Base-by-base conservation (phyloP, 345 rosid genomes). In the Reutealis trisperma region DNA sequence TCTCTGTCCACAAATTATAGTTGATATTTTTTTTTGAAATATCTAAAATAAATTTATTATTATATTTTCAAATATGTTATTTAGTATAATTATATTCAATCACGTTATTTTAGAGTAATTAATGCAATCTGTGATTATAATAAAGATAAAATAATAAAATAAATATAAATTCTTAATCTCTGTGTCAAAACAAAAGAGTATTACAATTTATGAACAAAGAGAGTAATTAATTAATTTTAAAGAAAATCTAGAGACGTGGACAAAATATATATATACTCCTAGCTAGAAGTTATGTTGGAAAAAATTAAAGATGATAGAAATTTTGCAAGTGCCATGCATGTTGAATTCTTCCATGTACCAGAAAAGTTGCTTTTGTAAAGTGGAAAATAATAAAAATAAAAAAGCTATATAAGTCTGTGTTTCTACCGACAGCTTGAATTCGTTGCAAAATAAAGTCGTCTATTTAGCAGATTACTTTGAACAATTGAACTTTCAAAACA, bases 361-460 rank as follows among this genome's bases (percentile, higher is more conserved):
- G 42, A 66, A 73, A 82, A 80, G 77, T 27, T 75, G 70, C 74
- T 75, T 74, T 84, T 41, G 1, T 58, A 71, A 80, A 67, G 61
- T 68, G 63, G 8, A 47, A 44, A 75, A 18, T 51, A 27, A 27
- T 27, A 27, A 27, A 27, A 27, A 27, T 27, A 16, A 22, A 62
- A 42, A 63, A 24, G 61, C 66, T 30, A 37, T 37, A 34, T 34
- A 66, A 21, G 16, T 44, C 5, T 14, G n/a, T 63, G 76, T 22
- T 49, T 75, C 77, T 18, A 58, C 69, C 58, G 71, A 75, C 78
- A 51, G 57, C 76, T 78, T 34, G 37, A 34, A 34, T 34, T 67
- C 74, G 67, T 24, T 47, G 24, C 71, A 9, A 62, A 61, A 42
- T 49, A 22, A 75, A 81, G 49, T 61, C 22, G 25, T 22, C 65